Evolutionary conservation across 1,284 basidiomycete species (phyloP).

Genomic region (Termitomyces sp.): DNA sequence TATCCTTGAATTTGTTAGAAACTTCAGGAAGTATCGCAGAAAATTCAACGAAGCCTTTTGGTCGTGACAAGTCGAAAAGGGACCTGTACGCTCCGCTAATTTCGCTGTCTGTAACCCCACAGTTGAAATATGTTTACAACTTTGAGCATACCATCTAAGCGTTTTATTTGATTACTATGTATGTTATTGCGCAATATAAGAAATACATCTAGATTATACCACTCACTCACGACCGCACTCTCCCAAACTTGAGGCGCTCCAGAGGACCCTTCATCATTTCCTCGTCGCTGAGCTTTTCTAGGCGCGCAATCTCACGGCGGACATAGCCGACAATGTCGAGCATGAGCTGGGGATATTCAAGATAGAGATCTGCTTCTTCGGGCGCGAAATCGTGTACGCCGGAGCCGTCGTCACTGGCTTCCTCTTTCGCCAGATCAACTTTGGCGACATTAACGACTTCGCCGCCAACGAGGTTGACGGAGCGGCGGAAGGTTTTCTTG

Average conservation of each 20-base stretch:
- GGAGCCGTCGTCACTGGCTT: slow-evolving; percentile 50
- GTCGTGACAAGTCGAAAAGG: too few species aligned
- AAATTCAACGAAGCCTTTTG: too few species aligned
- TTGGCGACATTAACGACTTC: slow-evolving; percentile 53
- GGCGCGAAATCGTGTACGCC: slow-evolving; percentile 59
- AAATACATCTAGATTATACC: background rate
- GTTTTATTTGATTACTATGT: background rate
- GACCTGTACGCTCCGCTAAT: too few species aligned
- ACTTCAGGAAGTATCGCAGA: too few species aligned
- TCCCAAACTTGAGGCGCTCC: slow-evolving; percentile 32
- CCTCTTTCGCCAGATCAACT: slow-evolving; percentile 52
- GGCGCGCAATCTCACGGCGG: slow-evolving; percentile 68
- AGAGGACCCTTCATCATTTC: slow-evolving; percentile 47
- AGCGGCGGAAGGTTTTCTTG: slow-evolving; percentile 41
- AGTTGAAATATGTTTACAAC: too few species aligned
- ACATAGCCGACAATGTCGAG: slow-evolving; percentile 74
- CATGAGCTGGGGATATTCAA: slow-evolving; percentile 76
- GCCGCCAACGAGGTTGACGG: slow-evolving; percentile 64
- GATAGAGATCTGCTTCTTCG: slow-evolving; percentile 58
- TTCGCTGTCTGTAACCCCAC: too few species aligned
- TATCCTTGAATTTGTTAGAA: too few species aligned
- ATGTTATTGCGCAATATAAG: background rate
- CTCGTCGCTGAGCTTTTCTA: slow-evolving; percentile 71
- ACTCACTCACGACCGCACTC: slow-evolving; percentile 14
- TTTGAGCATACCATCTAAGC: background rate